phyloP scores from a whole-genome alignment of 1,139 yeast genomes.

The Kodamaea arcana region DNA sequence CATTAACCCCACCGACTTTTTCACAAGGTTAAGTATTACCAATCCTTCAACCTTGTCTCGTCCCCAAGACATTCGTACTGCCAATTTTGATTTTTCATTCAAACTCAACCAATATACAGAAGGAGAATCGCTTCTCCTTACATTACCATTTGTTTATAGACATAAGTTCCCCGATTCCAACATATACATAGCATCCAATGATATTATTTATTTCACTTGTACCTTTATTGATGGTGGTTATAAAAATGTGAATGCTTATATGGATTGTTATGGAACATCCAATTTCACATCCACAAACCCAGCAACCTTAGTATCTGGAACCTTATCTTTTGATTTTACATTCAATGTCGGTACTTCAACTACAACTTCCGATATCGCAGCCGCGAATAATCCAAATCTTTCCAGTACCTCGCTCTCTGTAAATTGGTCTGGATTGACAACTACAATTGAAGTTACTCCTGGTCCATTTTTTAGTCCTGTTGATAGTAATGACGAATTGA shows the following conservation, averaged over 20 bases:
- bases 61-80: constrained; percentile 19
- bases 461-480: constrained; percentile 14
- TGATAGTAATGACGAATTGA: constrained; percentile 9
- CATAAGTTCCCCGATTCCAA: constrained; percentile 12
- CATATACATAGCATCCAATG: constrained; percentile 10
- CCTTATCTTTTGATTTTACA: constrained; percentile 16
- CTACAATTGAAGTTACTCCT: constrained; percentile 9
- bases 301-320: constrained; percentile 10
- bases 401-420: constrained; percentile 7
- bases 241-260: constrained; percentile 5
- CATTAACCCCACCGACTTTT: constrained; percentile 7
- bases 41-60: constrained; percentile 6
- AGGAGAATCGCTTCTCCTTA: constrained; percentile 11
- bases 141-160: constrained; percentile 18
- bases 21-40: constrained; percentile 9
- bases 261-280: constrained; percentile 12
- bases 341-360: constrained; percentile 21
- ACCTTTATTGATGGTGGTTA: constrained; percentile 13
- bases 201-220: constrained; percentile 12
- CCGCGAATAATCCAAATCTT: constrained; percentile 9
- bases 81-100: constrained; percentile 14
- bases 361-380: constrained; percentile 10
- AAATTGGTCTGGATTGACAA: constrained; percentile 13
- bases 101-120: constrained; percentile 7
- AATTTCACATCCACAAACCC: constrained; percentile 2